Evolutionary conservation across 441 rosid species (phyloP).

Genomic region (Bruguiera hainesii): DNA sequence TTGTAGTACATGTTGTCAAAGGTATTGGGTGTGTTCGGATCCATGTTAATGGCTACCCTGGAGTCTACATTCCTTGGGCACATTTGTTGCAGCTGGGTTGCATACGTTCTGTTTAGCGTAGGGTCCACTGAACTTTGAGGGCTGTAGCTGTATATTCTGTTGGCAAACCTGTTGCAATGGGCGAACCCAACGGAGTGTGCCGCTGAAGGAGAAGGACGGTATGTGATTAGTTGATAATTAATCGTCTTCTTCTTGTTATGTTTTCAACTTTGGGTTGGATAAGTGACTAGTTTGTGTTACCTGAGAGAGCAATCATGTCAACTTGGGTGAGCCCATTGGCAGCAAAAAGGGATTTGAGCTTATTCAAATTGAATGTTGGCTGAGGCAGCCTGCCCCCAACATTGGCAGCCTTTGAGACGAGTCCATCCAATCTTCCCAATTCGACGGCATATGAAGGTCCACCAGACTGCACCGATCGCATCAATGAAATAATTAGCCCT

Average conservation of each 20-base stretch:
- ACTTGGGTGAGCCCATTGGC: slow-evolving; percentile 61
- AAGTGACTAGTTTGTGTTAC: slow-evolving; percentile 19
- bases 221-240: background rate
- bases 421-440: slow-evolving; percentile 78
- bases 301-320: slow-evolving; percentile 94
- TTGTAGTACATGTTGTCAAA: slow-evolving; percentile 72
- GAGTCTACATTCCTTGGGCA: slow-evolving; percentile 69
- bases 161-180: slow-evolving; percentile 62
- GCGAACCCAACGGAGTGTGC: slow-evolving; percentile 88
- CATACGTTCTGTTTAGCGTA: slow-evolving; percentile 52
- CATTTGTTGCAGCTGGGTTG: slow-evolving; percentile 45
- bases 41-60: slow-evolving; percentile 83
- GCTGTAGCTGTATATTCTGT: slow-evolving; percentile 68
- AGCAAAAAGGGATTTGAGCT: slow-evolving; percentile 59
- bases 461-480: slow-evolving; percentile 46
- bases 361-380: slow-evolving; percentile 48
- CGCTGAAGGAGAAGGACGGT: slow-evolving; percentile 30
- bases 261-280: background rate
- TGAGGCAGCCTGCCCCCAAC: slow-evolving; percentile 69
- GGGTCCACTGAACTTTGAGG: slow-evolving; percentile 52
- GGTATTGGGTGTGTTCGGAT: slow-evolving; percentile 59
- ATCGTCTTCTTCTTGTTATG: background rate
- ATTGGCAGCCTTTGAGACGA: slow-evolving; percentile 50
- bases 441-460: slow-evolving; percentile 73
- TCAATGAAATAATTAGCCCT: background rate